phyloP scores from a whole-genome alignment of 129 eudicot genomes.

The Glebionis coronaria region DNA sequence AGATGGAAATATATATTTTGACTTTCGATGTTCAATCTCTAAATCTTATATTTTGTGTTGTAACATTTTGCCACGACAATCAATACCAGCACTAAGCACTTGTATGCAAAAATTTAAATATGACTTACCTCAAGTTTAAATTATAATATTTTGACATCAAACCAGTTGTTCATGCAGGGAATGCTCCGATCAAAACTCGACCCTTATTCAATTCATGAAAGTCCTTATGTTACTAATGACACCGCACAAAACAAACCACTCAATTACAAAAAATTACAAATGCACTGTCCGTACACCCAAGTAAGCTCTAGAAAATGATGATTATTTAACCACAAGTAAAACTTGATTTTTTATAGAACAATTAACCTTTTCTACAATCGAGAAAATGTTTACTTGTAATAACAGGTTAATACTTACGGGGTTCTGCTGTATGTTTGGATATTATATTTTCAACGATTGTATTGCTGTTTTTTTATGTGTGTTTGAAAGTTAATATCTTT shows the following conservation, averaged over 20 bases:
- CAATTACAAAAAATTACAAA: not conserved
- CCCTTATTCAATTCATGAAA: constrained; percentile 29
- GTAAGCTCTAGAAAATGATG: constrained; percentile 30
- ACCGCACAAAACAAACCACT: constrained; percentile 17
- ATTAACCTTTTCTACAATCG: not conserved
- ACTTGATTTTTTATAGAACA: not conserved
- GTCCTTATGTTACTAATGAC: constrained; percentile 21
- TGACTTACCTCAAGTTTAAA: not conserved
- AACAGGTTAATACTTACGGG: no score
- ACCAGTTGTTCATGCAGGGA: constrained; percentile 24
- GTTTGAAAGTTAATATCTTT: no score
- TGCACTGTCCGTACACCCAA: constrained; percentile 39
- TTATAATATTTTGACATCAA: constrained; percentile 6
- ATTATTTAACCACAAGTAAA: not conserved
- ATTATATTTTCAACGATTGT: no score
- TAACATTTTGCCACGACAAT: not conserved
- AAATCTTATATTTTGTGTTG: not conserved
- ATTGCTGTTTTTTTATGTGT: no score
- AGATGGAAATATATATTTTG: not conserved
- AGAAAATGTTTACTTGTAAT: no score
- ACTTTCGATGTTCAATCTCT: not conserved
- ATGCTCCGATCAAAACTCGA: constrained; percentile 22
- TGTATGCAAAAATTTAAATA: not conserved
- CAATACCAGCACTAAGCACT: not conserved
- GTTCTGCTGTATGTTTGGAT: no score